phyloP scores from a whole-genome alignment of 495 filamentous ascomycete genomes.

The Astrothelium subdiscretum region DNA sequence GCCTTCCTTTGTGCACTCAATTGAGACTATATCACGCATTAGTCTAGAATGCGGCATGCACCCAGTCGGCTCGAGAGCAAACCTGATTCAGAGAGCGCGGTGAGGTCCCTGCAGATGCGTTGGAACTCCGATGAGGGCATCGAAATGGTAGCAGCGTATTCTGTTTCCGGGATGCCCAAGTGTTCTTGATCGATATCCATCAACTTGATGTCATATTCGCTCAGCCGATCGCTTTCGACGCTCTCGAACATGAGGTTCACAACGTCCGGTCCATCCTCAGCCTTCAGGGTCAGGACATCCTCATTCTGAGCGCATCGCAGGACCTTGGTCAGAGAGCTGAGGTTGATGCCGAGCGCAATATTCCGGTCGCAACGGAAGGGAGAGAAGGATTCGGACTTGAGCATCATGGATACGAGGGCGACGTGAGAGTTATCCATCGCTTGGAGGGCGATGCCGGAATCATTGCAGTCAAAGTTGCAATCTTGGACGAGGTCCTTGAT shows the following conservation, averaged over 20 bases:
- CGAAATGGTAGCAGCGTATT: conserved; percentile 81
- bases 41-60: neutral
- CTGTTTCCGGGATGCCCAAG: conserved; percentile 94
- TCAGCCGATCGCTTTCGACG: conserved; percentile 75
- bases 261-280: conserved; percentile 88
- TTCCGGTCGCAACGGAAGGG: conserved; percentile 98
- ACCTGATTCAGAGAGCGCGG: conserved; percentile 90
- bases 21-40: conserved; percentile 53
- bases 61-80: conserved; percentile 7
- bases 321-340: conserved; percentile 92
- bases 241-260: conserved; percentile 95
- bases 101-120: conserved; percentile 86
- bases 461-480: conserved; percentile 99
- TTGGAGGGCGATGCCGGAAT: conserved; percentile 94
- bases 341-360: conserved; percentile 94
- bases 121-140: conserved; percentile 90
- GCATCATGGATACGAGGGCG: conserved; percentile 95
- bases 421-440: conserved; percentile 99
- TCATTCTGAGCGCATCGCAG: conserved; percentile 88
- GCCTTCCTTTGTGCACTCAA: conserved; percentile 94
- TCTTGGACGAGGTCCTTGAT: conserved; percentile 99
- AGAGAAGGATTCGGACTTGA: conserved; percentile 89
- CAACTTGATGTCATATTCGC: conserved; percentile 98
- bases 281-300: conserved; percentile 92
- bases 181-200: conserved; percentile 99